Evolutionary conservation across 805 yeast species (phyloP), one percentile per base, ranked within the genome.

Genomic region (Maudiozyma barnettii): DNA sequence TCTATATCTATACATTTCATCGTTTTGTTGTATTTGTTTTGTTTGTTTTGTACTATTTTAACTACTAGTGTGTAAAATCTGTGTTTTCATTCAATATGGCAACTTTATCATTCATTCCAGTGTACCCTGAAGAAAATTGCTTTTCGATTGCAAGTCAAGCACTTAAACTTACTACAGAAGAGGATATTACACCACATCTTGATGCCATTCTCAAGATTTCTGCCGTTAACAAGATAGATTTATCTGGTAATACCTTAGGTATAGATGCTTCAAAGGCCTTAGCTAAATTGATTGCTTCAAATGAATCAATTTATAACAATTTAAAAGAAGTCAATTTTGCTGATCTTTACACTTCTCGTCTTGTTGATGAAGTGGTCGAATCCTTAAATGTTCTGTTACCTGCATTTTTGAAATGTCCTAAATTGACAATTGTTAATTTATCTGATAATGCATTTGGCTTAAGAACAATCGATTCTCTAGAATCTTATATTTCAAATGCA

Each of bases 361-460:
- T 91, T 54, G 89, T 88, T 58, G 90, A 90, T 49, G 99, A 93
- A 68, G 95, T 93, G 52, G 98, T 97, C 19, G 77, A 79, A 53
- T 80, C 95, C 4, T 75, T 93, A 63, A 78, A 77, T 49, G 72
- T 74, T 54, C 71, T 93, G 52, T 77, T 90, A 52, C 84, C 89
- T 19, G 84, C 85, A 2, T 73, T 93, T 45, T 71, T 86, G 54
- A 66, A 77, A 52, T 81, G 87, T 56, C 77, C 82, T 44, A 76
- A 82, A 23, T 73, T 91, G 55, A 76, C 76, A 51, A 80, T 87
- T 37, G 71, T 93, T 50, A 85, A 93, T 65, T 73, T 93, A 52
- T 82, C 95, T 58, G 99, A 93, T 66, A 93, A 93, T 64, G 99
- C 99, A 0, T 84, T 91, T 64, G 99, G 99, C 12, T 82, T 93